phyloP scores from a whole-genome alignment of 2,329 filamentous ascomycete genomes.

The Periconia digitata region DNA sequence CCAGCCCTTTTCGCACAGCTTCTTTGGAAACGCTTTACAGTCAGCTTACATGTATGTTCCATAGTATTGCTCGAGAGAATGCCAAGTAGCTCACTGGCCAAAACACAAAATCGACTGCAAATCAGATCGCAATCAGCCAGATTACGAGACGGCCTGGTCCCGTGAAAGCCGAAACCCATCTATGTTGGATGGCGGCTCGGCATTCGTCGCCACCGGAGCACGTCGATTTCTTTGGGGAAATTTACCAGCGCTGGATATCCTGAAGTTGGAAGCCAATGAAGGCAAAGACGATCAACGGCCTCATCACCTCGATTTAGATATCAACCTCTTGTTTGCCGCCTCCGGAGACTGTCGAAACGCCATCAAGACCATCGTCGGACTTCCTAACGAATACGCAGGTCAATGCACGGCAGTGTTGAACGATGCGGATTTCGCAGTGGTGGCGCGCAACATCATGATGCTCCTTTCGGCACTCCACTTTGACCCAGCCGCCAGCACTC shows the following conservation, averaged over 20 bases:
- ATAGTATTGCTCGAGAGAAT: constrained; percentile 4
- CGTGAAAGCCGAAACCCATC: constrained; percentile 21
- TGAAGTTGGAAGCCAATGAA: constrained; percentile 31
- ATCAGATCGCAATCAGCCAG: background rate
- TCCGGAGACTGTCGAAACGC: constrained; percentile 51
- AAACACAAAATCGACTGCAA: background rate
- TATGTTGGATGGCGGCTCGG: constrained; percentile 18
- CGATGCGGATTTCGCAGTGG: constrained; percentile 44
- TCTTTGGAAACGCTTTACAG: background rate
- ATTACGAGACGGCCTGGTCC: constrained; percentile 33
- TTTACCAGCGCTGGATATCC: constrained; percentile 44
- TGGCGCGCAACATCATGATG: constrained; percentile 45
- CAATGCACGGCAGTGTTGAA: constrained; percentile 40
- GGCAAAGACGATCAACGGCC: constrained; percentile 27
- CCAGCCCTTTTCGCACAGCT: background rate
- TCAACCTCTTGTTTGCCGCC: constrained; percentile 44
- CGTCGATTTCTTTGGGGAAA: constrained; percentile 44
- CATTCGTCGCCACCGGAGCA: background rate
- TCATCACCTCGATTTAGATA: constrained; percentile 8
- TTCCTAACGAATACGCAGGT: constrained; percentile 34
- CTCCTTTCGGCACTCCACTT: constrained; percentile 38
- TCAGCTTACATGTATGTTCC: background rate
- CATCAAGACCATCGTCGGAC: constrained; percentile 41
- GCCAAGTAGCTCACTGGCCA: background rate
- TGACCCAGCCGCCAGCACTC: constrained; percentile 20